Evolutionary conservation across 2,329 filamentous ascomycete species (phyloP).

Genomic region (Stachybotrys chartarum): DNA sequence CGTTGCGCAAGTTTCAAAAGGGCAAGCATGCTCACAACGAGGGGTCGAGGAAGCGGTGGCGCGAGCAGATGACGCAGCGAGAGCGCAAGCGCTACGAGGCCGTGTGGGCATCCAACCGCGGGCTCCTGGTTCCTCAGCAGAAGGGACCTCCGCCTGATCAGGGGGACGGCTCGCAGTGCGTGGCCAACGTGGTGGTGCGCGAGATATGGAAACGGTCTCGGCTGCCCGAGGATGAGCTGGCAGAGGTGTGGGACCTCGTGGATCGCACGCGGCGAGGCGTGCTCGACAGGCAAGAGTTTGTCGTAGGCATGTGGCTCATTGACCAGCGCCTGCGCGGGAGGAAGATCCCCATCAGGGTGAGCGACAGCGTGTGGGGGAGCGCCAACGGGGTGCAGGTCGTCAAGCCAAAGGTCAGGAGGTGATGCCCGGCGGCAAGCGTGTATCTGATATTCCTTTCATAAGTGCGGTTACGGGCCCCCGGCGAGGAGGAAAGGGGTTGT

Average conservation of each 20-base stretch:
- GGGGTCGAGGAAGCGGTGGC: conserved; percentile 68
- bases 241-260: conserved; percentile 72
- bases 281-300: conserved; percentile 64
- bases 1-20: conserved; percentile 43
- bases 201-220: conserved; percentile 72
- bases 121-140: conserved; percentile 35
- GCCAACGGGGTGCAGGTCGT: conserved; percentile 40
- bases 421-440: neutral
- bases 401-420: conserved; percentile 20
- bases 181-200: conserved; percentile 60
- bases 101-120: conserved; percentile 76
- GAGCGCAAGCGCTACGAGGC: conserved; percentile 79
- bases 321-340: conserved; percentile 74
- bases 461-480: neutral
- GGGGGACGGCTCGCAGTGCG: conserved; percentile 36
- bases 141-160: conserved; percentile 9
- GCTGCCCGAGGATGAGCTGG: conserved; percentile 59
- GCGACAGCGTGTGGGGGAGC: conserved; percentile 70
- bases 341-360: conserved; percentile 66
- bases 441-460: neutral
- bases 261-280: conserved; percentile 48
- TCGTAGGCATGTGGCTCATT: conserved; percentile 76
- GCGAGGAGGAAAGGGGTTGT: neutral
- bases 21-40: conserved; percentile 69
- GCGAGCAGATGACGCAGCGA: conserved; percentile 62